A percentile compares a stretch with the other conserved stretches of the same genome.
These are phyloP conservation scores for Aspergillus cavernicola DNA, from an alignment of 495 filamentous ascomycete genomes.

Conservation along the genomic window DNA sequence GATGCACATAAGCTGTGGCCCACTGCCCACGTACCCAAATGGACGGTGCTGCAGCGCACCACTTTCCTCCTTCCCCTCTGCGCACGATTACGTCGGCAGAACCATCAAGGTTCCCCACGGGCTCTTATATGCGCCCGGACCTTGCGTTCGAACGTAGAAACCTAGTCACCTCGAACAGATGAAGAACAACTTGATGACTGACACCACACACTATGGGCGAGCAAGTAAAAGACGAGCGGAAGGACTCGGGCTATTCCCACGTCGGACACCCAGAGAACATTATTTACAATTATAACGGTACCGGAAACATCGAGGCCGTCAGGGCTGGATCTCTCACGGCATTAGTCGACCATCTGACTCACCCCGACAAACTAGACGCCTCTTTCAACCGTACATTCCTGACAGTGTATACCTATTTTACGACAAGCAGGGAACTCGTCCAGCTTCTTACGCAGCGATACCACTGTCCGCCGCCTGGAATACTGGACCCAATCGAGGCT, in stretches of 20 bases:
- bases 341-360: constrained; percentile 83
- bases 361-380: constrained; percentile 84
- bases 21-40: neutral
- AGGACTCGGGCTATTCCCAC: neutral
- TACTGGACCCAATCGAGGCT: constrained; percentile 58
- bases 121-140: neutral
- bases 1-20: neutral
- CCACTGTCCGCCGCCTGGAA: constrained; percentile 72
- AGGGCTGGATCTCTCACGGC: constrained; percentile 54
- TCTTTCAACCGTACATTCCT: constrained; percentile 91
- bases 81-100: neutral
- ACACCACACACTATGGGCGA: neutral
- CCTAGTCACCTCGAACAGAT: neutral
- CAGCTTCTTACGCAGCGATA: constrained; percentile 79
- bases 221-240: neutral
- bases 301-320: neutral
- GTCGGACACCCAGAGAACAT: neutral
- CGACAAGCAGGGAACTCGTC: constrained; percentile 74
- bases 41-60: too few relatives aligned
- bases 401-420: constrained; percentile 86
- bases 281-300: neutral
- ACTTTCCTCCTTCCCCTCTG: too few relatives aligned
- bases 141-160: neutral
- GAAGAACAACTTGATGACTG: neutral
- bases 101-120: neutral